These are phyloP conservation scores for Sporothrix humicola DNA, from an alignment of 2,329 filamentous ascomycete genomes.

Conservation along the genomic window DNA sequence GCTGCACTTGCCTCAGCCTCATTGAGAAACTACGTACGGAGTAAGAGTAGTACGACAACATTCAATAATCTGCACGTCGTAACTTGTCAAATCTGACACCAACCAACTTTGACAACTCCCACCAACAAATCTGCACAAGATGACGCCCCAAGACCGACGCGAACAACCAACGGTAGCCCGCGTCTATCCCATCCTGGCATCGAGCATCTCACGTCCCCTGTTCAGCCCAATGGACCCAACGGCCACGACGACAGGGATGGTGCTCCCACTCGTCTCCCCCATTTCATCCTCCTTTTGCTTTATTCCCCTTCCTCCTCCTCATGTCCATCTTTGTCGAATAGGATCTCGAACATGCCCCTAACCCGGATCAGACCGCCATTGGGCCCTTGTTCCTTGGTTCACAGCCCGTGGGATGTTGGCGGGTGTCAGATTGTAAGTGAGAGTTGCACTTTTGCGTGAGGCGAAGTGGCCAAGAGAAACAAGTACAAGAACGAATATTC, in stretches of 20 bases:
- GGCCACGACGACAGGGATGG: background rate
- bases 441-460: background rate
- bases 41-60: too few relatives aligned
- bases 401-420: too few relatives aligned
- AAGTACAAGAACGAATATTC: background rate
- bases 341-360: background rate
- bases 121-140: background rate
- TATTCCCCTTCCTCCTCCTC: background rate
- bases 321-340: background rate
- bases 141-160: slow-evolving; percentile 9
- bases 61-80: background rate
- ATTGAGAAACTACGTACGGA: background rate
- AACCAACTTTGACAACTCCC: slow-evolving; percentile 11
- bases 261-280: background rate
- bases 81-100: slow-evolving; percentile 5
- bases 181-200: background rate
- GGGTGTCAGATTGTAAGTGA: background rate
- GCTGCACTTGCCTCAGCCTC: slow-evolving; percentile 1
- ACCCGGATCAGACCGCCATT: background rate
- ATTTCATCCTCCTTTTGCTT: background rate
- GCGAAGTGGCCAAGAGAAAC: background rate
- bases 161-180: background rate
- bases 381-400: too few relatives aligned
- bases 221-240: slow-evolving; percentile 23
- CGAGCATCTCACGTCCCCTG: background rate